Percentiles rank a stretch among this genome's conserved stretches.
Evolutionary conservation across 2,329 filamentous ascomycete genomes (phyloP).

Genomic region (Karstenula rhodostoma): DNA sequence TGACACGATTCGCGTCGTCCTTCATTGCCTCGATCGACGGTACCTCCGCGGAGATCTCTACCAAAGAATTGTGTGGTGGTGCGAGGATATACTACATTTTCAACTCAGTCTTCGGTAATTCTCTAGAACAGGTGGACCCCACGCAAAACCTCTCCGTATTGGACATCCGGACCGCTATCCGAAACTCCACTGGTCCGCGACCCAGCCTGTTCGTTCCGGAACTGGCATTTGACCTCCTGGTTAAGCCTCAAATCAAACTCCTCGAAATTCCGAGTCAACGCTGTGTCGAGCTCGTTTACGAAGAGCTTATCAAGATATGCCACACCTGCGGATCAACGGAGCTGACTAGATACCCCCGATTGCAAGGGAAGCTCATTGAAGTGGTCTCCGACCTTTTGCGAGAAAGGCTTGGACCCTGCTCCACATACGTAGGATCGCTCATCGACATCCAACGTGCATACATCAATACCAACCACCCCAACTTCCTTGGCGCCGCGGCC

Average conservation of each 20-base stretch:
- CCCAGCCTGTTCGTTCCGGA: conserved; percentile 97
- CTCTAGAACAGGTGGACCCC: conserved; percentile 93
- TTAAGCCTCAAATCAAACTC: conserved; percentile 98
- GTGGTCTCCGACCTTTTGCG: conserved; percentile 95
- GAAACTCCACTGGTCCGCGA: conserved; percentile 94
- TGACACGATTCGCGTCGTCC: conserved; percentile 97
- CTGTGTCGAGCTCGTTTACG: conserved; percentile 97
- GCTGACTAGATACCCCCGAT: conserved; percentile 85
- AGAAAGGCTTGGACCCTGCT: conserved; percentile 88
- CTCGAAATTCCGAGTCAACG: conserved; percentile 93
- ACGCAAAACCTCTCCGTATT: conserved; percentile 93
- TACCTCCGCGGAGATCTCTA: conserved; percentile 98
- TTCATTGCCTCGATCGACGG: conserved; percentile 99
- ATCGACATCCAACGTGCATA: conserved; percentile 98
- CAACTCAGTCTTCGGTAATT: conserved; percentile 98
- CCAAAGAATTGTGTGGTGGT: conserved; percentile 94
- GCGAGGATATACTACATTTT: conserved; percentile 99
- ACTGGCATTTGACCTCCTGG: conserved; percentile 94
- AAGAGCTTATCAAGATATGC: conserved; percentile 99
- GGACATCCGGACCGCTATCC: conserved; percentile 95
- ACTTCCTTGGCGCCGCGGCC: conserved; percentile 94
- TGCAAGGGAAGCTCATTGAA: conserved; percentile 97
- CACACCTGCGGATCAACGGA: conserved; percentile 98
- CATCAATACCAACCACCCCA: conserved; percentile 99
- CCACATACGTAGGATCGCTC: conserved; percentile 91